A percentile compares a stretch with the other conserved stretches of the same genome.
phyloP scores from a whole-genome alignment of 768 basidiomycete genomes.

The Boletus bicolor region DNA sequence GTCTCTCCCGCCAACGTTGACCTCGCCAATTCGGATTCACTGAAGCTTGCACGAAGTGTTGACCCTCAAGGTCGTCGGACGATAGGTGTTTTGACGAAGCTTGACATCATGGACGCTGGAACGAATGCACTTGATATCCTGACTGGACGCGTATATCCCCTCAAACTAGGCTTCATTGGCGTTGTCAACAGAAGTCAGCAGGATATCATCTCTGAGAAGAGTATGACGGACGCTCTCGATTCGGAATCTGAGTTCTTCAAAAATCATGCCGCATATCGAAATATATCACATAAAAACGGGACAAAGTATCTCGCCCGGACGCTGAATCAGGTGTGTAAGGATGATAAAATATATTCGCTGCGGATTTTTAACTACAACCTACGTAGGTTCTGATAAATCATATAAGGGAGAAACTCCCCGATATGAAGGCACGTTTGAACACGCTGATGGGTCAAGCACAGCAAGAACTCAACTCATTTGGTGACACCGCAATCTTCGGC shows the following conservation, averaged over 20 bases:
- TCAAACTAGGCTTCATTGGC: constrained; percentile 97
- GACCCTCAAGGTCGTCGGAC: constrained; percentile 96
- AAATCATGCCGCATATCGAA: constrained; percentile 86
- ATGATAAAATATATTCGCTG: neutral
- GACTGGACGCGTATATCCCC: constrained; percentile 94
- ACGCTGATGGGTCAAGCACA: constrained; percentile 99
- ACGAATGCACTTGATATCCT: constrained; percentile 96
- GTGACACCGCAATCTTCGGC: constrained; percentile 87
- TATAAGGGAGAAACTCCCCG: constrained; percentile 96
- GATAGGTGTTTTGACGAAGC: constrained; percentile 93
- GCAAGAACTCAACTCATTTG: constrained; percentile 95
- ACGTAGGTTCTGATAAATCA: constrained; percentile 88
- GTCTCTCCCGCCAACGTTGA: constrained; percentile 98
- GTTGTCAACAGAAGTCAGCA: constrained; percentile 97
- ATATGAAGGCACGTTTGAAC: constrained; percentile 98
- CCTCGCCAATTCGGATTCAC: constrained; percentile 95
- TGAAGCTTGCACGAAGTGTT: constrained; percentile 93
- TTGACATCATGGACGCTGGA: constrained; percentile 99
- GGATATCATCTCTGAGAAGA: constrained; percentile 88
- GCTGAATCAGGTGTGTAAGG: constrained; percentile 74
- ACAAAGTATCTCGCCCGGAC: constrained; percentile 92
- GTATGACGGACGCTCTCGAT: constrained; percentile 79
- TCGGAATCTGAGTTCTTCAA: constrained; percentile 90
- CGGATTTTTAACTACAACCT: neutral
- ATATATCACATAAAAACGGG: constrained; percentile 97